Conservation (phyloP, 139 green algal genomes). For the Edaphochlamys debaryana region DNA sequence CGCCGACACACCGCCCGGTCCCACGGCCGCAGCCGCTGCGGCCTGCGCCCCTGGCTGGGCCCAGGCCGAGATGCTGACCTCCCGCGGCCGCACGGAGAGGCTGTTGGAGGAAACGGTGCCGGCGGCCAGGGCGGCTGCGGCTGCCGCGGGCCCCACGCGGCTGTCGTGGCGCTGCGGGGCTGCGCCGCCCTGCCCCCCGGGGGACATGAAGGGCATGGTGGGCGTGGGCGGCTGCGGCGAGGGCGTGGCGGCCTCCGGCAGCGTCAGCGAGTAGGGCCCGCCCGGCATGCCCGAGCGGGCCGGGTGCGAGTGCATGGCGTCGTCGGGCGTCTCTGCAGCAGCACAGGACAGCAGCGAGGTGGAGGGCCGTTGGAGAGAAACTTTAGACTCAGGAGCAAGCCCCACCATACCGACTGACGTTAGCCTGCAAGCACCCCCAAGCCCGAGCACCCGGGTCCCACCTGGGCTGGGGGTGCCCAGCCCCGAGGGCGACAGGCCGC, state of each 20-base stretch:
- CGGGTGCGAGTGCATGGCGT: not conserved
- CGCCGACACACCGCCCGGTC: not conserved
- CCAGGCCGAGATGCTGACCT: constrained; percentile 19
- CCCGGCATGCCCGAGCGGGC: not conserved
- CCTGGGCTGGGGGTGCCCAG: not conserved
- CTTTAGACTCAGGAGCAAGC: too few species aligned
- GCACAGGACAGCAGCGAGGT: too few species aligned
- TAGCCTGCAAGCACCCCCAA: too few species aligned
- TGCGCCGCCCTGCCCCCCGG: too few species aligned
- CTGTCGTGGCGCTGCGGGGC: not conserved
- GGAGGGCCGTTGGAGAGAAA: too few species aligned
- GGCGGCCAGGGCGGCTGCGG: not conserved
- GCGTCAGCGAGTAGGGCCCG: too few species aligned
- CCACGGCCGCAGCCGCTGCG: not conserved
- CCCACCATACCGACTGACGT: too few species aligned
- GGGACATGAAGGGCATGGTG: not conserved
- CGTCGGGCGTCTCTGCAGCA: not conserved
- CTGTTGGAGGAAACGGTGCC: too few species aligned
- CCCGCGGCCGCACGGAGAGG: not conserved
- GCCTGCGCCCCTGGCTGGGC: not conserved
- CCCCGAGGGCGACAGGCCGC: constrained; percentile 7
- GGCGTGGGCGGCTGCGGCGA: too few species aligned
- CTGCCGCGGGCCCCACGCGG: not conserved
- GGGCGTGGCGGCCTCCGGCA: not conserved
- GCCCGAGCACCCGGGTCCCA: too few species aligned